phyloP scores from a whole-genome alignment of 768 basidiomycete genomes.

The Lyophyllum atratum region DNA sequence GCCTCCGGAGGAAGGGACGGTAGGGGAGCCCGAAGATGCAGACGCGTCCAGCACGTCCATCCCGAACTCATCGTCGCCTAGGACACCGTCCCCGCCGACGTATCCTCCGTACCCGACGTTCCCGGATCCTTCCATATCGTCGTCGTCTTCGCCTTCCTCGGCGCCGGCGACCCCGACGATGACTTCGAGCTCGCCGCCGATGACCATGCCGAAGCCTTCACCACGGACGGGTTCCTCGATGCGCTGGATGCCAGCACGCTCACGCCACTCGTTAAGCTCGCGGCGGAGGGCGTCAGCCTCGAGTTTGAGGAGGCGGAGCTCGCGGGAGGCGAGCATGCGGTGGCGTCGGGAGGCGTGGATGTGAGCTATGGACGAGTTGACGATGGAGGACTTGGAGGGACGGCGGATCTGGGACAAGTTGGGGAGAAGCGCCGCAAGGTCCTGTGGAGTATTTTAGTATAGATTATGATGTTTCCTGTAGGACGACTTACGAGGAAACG shows the following conservation, averaged over 20 bases:
- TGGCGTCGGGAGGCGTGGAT: slow-evolving; percentile 72
- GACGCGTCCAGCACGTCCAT: slow-evolving; percentile 17
- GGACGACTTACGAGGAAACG: slow-evolving; percentile 74
- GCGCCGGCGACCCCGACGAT: slow-evolving; percentile 48
- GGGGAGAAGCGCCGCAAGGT: slow-evolving; percentile 89
- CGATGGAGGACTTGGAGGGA: slow-evolving; percentile 95
- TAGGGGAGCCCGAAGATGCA: neutral
- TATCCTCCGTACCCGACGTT: slow-evolving; percentile 22
- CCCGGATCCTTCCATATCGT: slow-evolving; percentile 34
- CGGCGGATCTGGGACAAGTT: slow-evolving; percentile 89
- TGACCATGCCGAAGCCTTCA: slow-evolving; percentile 71
- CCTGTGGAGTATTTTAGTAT: slow-evolving; percentile 44
- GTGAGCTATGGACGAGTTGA: slow-evolving; percentile 93
- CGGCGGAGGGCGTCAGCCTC: slow-evolving; percentile 87
- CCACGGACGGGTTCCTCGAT: slow-evolving; percentile 74
- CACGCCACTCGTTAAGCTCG: slow-evolving; percentile 94
- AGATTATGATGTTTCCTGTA: slow-evolving; percentile 3
- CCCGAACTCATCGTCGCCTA: slow-evolving; percentile 19
- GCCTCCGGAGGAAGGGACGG: slow-evolving; percentile 24
- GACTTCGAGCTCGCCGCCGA: slow-evolving; percentile 72
- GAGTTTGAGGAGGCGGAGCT: slow-evolving; percentile 74
- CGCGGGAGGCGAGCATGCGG: slow-evolving; percentile 69
- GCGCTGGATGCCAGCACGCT: slow-evolving; percentile 67
- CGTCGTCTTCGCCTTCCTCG: slow-evolving; percentile 59
- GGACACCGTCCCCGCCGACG: slow-evolving; percentile 18